Base-by-base conservation (phyloP, 2,329 filamentous ascomycete species). In the Trichoderma pleuroti region DNA sequence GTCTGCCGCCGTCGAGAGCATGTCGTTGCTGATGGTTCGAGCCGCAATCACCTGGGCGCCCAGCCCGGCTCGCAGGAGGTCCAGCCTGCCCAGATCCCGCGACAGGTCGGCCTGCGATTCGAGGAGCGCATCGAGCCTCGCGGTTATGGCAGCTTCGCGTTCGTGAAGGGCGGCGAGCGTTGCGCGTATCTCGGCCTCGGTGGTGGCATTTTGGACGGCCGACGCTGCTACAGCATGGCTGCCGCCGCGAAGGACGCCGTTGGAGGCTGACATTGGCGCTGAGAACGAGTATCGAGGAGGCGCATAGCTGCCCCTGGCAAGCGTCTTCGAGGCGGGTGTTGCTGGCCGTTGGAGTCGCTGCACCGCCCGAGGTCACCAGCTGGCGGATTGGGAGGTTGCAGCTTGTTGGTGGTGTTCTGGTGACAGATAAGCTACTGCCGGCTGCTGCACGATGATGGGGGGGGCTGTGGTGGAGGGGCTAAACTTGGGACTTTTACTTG, bases 1-100 rank as follows among this genome's bases (percentile, higher is more conserved):
- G 65, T 91, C 87, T 24, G 96, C 92, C 34, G 96, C 94, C 56
- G 90, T 88, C 52, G 93, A 91, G 72, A 99, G 91, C 92, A 98
- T 97, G 79, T 90, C 91, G 87, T 93, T 93, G 85, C 93, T 92
- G 77, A 99, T 91, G 57, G 90, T 86, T 73, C 95, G 89, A 16
- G 94, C 92, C 63, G 92, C 91, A 77, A 94, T 92, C 64, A 92
- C 92, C 78, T 98, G 96, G 6, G 93, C 89, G 71, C 94, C 94
- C 36, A 98, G 87, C 73, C 94, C 92, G 54, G 94, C 94, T 74
- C 96, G 92, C 68, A 98, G 87, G 34, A 97, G 86, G 81, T 99
- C 96, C 73, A 99, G 87, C 21, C 95, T 92, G 72, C 90, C 90
- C 64, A 99, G 86, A 77, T 98, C 93, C 74, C 94, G 92, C 24